Evolutionary conservation across 2,329 filamentous ascomycete genomes (phyloP).

Genomic region (Parascedosporium putredinis): DNA sequence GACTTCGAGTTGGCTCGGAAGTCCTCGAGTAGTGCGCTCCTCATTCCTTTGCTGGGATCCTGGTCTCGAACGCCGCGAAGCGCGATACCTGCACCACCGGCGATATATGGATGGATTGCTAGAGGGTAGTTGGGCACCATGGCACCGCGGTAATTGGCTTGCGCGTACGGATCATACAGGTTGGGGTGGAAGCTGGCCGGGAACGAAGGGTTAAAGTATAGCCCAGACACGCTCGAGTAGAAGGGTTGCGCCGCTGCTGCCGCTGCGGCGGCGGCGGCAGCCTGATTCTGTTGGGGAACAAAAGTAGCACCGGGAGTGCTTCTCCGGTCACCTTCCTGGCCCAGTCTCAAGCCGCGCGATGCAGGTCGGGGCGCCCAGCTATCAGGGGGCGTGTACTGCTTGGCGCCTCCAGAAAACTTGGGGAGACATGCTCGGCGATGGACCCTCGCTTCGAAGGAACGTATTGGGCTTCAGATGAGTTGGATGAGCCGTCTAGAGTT

Average conservation of each 20-base stretch:
- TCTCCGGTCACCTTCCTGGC: conserved; percentile 27
- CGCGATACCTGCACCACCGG: conserved; percentile 18
- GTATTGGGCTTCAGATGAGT: neutral
- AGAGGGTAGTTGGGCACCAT: conserved; percentile 24
- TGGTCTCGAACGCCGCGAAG: conserved; percentile 39
- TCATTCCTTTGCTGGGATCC: conserved; percentile 46
- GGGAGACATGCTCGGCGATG: neutral
- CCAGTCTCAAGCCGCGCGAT: conserved; percentile 23
- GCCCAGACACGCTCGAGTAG: conserved; percentile 23
- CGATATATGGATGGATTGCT: conserved; percentile 20
- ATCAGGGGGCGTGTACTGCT: conserved; percentile 21
- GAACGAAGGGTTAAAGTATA: conserved; percentile 19
- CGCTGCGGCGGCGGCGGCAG: neutral
- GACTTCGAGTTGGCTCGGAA: conserved; percentile 67
- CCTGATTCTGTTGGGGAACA: conserved; percentile 7
- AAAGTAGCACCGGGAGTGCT: conserved; percentile 23
- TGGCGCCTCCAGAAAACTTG: conserved; percentile 16
- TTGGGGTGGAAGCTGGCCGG: conserved; percentile 23
- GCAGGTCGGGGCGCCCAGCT: conserved; percentile 26
- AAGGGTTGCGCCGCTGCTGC: conserved; percentile 18
- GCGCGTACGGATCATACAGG: conserved; percentile 27
- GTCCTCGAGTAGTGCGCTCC: conserved; percentile 64
- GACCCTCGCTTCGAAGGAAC: conserved; percentile 3
- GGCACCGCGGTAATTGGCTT: conserved; percentile 21
- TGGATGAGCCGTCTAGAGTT: neutral